A percentile compares a stretch with the other conserved stretches of the same genome.
These are phyloP conservation scores for Ilex paraguariensis DNA, from an alignment of 305 asterid species.

Conservation along the genomic window DNA sequence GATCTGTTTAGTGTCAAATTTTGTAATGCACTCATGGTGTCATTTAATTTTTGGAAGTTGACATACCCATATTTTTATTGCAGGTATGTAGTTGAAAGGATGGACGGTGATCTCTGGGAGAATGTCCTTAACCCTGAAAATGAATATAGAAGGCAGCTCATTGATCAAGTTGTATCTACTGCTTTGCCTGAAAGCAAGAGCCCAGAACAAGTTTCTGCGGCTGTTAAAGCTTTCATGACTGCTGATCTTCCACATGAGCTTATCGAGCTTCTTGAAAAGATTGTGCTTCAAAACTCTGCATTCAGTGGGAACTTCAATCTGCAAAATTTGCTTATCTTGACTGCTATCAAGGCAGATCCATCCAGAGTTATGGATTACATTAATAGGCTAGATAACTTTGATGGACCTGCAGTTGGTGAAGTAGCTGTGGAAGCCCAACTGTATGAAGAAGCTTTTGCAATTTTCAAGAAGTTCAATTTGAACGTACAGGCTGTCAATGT, in stretches of 20 bases:
- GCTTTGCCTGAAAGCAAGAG: constrained; percentile 99
- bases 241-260: constrained; percentile 99
- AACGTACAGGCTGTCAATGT: constrained; percentile 98
- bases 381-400: constrained; percentile 96
- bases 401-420: constrained; percentile 99
- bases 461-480: constrained; percentile 95
- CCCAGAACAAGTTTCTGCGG: constrained; percentile 99
- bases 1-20: constrained; percentile 15
- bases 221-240: constrained; percentile 98
- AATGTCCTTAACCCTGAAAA: constrained; percentile 95
- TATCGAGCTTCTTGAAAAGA: constrained; percentile 97
- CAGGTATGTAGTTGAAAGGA: constrained; percentile 98
- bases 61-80: constrained; percentile 10
- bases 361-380: constrained; percentile 98
- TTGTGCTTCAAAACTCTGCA: constrained; percentile 95
- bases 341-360: constrained; percentile 97
- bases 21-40: constrained; percentile 8
- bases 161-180: constrained; percentile 99
- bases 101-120: constrained; percentile 98
- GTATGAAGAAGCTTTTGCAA: constrained; percentile 93
- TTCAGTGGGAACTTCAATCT: constrained; percentile 97
- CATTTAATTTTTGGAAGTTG: constrained; percentile 10
- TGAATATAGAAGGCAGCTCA: constrained; percentile 95
- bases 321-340: constrained; percentile 88
- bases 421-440: constrained; percentile 95